Base-by-base conservation (phyloP, 139 green algal genomes). In the Trebouxia sp. region DNA sequence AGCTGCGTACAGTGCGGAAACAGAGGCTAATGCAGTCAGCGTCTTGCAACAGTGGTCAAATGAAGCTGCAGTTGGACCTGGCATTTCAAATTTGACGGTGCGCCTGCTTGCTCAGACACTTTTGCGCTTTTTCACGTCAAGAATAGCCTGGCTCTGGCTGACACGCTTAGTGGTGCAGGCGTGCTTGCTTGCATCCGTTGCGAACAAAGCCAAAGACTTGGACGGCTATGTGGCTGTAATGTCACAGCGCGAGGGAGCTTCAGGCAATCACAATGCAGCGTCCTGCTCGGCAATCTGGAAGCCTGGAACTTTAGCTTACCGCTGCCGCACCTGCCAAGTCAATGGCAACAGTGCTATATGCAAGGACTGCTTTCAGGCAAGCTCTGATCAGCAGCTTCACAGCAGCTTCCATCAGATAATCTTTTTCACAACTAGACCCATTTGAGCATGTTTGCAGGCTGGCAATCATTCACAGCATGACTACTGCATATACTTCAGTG, bases 401-500 rank as follows among this genome's bases (percentile, higher is more conserved):
- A n/a, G n/a, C n/a, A n/a, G n/a, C n/a, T n/a, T n/a, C n/a, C n/a
- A n/a, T n/a, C n/a, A n/a, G n/a, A n/a, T n/a, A n/a, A n/a, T n/a
- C n/a, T n/a, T n/a, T n/a, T n/a, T n/a, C n/a, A n/a, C n/a, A n/a
- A n/a, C n/a, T n/a, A n/a, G n/a, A n/a, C n/a, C n/a, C n/a, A n/a
- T n/a, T n/a, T n/a, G n/a, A n/a, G n/a, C n/a, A n/a, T n/a, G n/a
- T n/a, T n/a, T 81, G 58, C 82, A 81, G 50, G 87, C 87, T 0
- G 84, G 86, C 1, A 85, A 88, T 24, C 91, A 94, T 32, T 85
- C 89, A 39, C 51, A 53, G 22, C 91, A 94, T 75, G 88, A 94
- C 83, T 94, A 89, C 53, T 76, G 86, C 0, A 80, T 90, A 80
- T 93, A 93, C 84, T 86, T 82, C 43, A 81, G 75, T 47, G 82